Base-by-base conservation (phyloP, 345 rosid genomes). In the Cardamine chenopodiifolia region DNA sequence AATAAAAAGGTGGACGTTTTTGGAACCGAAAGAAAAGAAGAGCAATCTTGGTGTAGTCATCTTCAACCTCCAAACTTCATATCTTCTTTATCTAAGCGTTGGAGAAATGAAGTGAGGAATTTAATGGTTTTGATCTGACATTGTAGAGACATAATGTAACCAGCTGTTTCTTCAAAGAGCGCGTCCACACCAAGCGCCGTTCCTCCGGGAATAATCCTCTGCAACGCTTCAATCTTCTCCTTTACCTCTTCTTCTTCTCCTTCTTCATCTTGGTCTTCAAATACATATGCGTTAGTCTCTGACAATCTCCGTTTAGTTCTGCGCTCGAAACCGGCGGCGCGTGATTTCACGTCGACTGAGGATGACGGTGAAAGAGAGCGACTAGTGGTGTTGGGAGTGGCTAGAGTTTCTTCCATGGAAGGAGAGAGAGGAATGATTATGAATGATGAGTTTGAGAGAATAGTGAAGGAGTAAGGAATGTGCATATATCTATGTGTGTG, bases 161-260 rank as follows among this genome's bases (percentile, higher is more conserved):
- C 87, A 34, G 96, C 96, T 6, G 92, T 90, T 68, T 88, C 89
- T 81, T 90, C 88, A 50, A 86, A 88, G 72, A 90, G 77, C 73
- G 78, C 78, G 68, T 88, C 95, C 8, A 74, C 82, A 8, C 84
- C 89, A 17, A 90, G 84, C 14, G 74, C 67, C n/a, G 81, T 85
- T 4, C 93, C 93, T 26, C 93, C 96, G 0, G 96, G 96, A 17
- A 90, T 86, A 28, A 88, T 85, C 85, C 80, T 90, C 85, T 88
- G 92, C 85, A 90, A 79, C 62, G 88, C 86, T 72, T 29, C 73
- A 26, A 90, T 86, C 85, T 84, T 90, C 39, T 71, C 80, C 20
- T 57, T 81, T 31, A 84, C 90, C 26, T 82, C 80, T 18, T 69
- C 86, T 45, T 34, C 82, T 18, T 75, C 84, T 0, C 68, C 84